Percentiles rank a stretch among this genome's conserved stretches.
Evolutionary conservation across 2,329 filamentous ascomycete species (phyloP).

Genomic region (Monosporascus sp.): DNA sequence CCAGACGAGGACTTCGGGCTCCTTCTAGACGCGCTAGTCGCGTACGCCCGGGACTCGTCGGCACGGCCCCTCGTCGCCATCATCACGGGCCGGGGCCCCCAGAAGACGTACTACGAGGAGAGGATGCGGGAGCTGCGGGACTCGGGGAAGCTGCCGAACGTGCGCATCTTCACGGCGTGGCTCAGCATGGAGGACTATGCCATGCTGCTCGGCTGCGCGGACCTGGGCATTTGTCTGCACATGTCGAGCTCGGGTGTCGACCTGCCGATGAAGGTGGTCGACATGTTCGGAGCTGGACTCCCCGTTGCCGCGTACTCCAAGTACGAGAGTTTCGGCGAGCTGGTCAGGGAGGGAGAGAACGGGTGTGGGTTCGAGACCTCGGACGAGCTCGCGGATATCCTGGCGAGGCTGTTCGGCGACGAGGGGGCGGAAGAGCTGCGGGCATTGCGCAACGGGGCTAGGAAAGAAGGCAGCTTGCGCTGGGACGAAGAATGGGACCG

Average conservation of each 20-base stretch:
- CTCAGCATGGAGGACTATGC: constrained; percentile 82
- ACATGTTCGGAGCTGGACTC: constrained; percentile 94
- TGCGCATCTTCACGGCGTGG: constrained; percentile 78
- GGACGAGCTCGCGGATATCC: constrained; percentile 55
- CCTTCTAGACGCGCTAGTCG: constrained; percentile 73
- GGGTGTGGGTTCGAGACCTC: constrained; percentile 77
- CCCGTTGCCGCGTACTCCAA: constrained; percentile 82
- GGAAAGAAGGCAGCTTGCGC: constrained; percentile 66
- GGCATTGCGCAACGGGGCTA: constrained; percentile 61
- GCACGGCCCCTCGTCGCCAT: constrained; percentile 72
- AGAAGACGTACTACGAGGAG: constrained; percentile 68
- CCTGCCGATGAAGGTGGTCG: constrained; percentile 97
- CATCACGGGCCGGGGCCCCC: constrained; percentile 91
- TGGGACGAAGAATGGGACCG: constrained; percentile 95
- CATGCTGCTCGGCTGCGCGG: constrained; percentile 73
- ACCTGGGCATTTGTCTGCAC: constrained; percentile 86
- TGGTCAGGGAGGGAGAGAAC: constrained; percentile 84
- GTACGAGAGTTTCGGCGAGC: constrained; percentile 84
- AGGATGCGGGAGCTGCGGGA: constrained; percentile 57
- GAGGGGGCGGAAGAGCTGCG: constrained; percentile 48
- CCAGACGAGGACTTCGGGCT: constrained; percentile 92
- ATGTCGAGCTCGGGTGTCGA: constrained; percentile 93
- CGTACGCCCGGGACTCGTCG: constrained; percentile 53
- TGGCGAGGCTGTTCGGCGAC: constrained; percentile 60
- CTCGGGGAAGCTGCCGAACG: constrained; percentile 59